Evolutionary conservation across 768 basidiomycete species (phyloP).

Genomic region (Agaricus blazei): DNA sequence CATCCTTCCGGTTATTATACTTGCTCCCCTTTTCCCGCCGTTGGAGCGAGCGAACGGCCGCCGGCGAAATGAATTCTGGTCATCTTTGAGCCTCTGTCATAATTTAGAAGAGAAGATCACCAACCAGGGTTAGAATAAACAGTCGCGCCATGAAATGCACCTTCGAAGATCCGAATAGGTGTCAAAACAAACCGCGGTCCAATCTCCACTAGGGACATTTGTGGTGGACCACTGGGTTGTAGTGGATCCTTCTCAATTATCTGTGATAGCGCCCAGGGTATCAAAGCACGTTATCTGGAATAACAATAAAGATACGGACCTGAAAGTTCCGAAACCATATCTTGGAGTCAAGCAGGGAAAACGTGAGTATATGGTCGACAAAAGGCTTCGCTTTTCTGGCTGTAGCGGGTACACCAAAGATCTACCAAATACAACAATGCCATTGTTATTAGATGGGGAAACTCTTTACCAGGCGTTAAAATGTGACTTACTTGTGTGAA

Average conservation of each 20-base stretch:
- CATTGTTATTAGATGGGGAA: slow-evolving; percentile 3
- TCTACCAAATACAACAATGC: slow-evolving; percentile 40
- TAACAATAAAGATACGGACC: slow-evolving; percentile 37
- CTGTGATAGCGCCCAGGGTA: slow-evolving; percentile 33
- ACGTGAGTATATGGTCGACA: slow-evolving; percentile 95
- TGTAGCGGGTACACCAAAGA: slow-evolving; percentile 91
- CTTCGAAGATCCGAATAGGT: slow-evolving; percentile 97
- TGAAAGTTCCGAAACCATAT: slow-evolving; percentile 99
- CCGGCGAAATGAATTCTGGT: slow-evolving; percentile 88
- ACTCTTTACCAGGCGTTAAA: background rate
- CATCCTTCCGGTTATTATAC: slow-evolving; percentile 80
- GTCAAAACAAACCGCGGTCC: slow-evolving; percentile 96
- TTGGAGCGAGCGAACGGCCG: slow-evolving; percentile 65
- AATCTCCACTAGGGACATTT: slow-evolving; percentile 90
- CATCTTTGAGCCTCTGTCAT: slow-evolving; percentile 1
- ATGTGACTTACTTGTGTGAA: slow-evolving; percentile 75
- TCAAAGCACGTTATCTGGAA: slow-evolving; percentile 2
- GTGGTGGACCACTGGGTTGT: slow-evolving; percentile 79
- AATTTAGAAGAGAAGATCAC: slow-evolving; percentile 16
- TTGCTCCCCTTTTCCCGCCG: slow-evolving; percentile 73
- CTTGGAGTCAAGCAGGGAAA: slow-evolving; percentile 91
- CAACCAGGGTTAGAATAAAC: slow-evolving; percentile 93
- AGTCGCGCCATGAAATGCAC: slow-evolving; percentile 91
- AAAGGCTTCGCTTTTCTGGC: slow-evolving; percentile 93
- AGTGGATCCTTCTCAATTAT: slow-evolving; percentile 93